Conservation (phyloP, 140 eudicot species). For the Flaveria floridana region DNA sequence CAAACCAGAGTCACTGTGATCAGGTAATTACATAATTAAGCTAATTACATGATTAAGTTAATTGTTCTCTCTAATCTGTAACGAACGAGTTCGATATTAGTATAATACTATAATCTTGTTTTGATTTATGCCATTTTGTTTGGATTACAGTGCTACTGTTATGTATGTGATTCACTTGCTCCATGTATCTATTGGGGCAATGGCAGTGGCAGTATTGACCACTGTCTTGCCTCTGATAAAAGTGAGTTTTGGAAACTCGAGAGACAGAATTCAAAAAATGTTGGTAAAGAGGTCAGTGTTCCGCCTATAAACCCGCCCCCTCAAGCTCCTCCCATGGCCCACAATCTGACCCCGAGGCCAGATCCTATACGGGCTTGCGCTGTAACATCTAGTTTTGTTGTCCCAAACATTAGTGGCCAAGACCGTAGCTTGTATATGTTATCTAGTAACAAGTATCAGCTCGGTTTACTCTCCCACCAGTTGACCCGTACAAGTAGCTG, state of each 20-base stretch:
- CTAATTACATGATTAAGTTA: background rate
- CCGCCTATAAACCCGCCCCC: constrained; percentile 31
- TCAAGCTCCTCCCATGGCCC: background rate
- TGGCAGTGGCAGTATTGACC: constrained; percentile 48
- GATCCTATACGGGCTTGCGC: constrained; percentile 35
- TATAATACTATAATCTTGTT: background rate
- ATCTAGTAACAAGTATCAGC: constrained; percentile 45
- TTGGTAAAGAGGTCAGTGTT: constrained; percentile 25
- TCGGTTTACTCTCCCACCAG: constrained; percentile 42
- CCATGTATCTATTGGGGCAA: constrained; percentile 78
- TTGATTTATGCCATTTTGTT: constrained; percentile 13
- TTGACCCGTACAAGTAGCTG: constrained; percentile 37
- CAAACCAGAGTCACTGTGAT: constrained; percentile 57
- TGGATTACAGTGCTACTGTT: constrained; percentile 83
- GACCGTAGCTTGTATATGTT: constrained; percentile 24
- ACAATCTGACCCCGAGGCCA: constrained; percentile 31
- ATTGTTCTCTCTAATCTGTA: background rate
- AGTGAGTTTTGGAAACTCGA: constrained; percentile 53
- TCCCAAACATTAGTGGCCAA: constrained; percentile 33
- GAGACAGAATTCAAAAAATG: constrained; percentile 44
- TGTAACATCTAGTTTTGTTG: constrained; percentile 33
- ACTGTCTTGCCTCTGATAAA: constrained; percentile 84
- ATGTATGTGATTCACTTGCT: constrained; percentile 86
- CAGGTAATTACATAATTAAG: constrained; percentile 26
- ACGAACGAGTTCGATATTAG: background rate